Evolutionary conservation across 2,329 filamentous ascomycete species (phyloP).

Genomic region (Phialophora expanda): DNA sequence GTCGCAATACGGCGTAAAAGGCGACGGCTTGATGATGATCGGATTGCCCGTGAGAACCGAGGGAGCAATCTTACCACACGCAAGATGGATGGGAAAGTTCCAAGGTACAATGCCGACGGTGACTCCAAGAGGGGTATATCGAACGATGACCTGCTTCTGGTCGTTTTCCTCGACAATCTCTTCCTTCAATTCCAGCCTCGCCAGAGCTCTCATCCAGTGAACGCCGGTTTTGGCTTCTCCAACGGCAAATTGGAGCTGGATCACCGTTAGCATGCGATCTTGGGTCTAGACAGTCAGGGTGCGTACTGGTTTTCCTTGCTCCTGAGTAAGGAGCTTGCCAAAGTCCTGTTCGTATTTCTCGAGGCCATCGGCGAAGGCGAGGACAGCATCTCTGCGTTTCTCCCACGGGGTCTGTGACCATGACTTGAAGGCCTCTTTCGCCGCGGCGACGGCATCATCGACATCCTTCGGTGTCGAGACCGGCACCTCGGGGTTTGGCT

Average conservation of each 20-base stretch:
- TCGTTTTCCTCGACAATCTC: conserved; percentile 36
- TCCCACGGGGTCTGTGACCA: conserved; percentile 52
- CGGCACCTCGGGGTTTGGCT: conserved; percentile 58
- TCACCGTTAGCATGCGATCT: background rate
- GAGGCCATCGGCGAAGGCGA: conserved; percentile 45
- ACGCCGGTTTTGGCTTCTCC: conserved; percentile 32
- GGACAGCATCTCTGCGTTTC: conserved; percentile 45
- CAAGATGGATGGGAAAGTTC: conserved; percentile 58
- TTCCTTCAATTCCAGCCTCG: conserved; percentile 35
- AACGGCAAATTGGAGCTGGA: conserved; percentile 36
- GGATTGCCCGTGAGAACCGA: conserved; percentile 59
- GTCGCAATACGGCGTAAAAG: conserved; percentile 55
- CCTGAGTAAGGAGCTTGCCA: conserved; percentile 48
- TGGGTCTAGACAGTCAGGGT: background rate
- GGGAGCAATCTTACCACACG: conserved; percentile 58
- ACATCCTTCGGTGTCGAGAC: conserved; percentile 57
- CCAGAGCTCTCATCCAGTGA: conserved; percentile 33
- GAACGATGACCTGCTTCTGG: conserved; percentile 39
- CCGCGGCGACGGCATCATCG: conserved; percentile 57
- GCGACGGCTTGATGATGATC: conserved; percentile 65
- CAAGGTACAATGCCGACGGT: conserved; percentile 64
- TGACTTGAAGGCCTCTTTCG: conserved; percentile 54
- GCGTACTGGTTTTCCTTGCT: conserved; percentile 49
- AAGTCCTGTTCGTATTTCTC: conserved; percentile 47
- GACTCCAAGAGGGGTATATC: conserved; percentile 49